phyloP scores from a whole-genome alignment of 2,329 filamentous ascomycete genomes.

The Lecanosticta acicola region DNA sequence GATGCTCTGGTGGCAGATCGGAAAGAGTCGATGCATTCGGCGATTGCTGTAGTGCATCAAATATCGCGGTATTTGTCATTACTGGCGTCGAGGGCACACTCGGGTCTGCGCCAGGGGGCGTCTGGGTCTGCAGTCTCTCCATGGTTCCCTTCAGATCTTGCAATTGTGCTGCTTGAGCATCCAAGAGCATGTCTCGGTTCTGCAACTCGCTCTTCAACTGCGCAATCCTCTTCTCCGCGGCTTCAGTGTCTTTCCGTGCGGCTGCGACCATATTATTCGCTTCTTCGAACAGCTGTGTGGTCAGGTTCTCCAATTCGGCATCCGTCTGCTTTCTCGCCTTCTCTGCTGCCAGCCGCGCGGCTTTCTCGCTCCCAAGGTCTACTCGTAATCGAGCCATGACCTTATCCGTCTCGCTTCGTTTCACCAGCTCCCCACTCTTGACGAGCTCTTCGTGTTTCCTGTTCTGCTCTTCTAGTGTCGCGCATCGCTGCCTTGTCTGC shows the following conservation, averaged over 20 bases:
- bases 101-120: conserved; percentile 57
- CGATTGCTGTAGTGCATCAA: conserved; percentile 55
- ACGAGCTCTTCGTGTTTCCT: conserved; percentile 66
- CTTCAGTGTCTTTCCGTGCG: conserved; percentile 78
- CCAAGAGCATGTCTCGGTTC: conserved; percentile 79
- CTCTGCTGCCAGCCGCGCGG: conserved; percentile 40
- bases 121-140: conserved; percentile 76
- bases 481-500: conserved; percentile 60
- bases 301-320: conserved; percentile 83
- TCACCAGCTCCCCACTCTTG: conserved; percentile 67
- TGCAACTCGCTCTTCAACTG: conserved; percentile 78
- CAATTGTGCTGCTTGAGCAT: conserved; percentile 88
- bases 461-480: conserved; percentile 62
- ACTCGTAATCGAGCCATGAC: conserved; percentile 37
- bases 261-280: conserved; percentile 96
- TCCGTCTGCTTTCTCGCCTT: conserved; percentile 82
- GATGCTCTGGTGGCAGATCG: conserved; percentile 56
- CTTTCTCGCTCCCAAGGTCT: conserved; percentile 40
- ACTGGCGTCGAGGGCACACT: conserved; percentile 77
- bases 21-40: conserved; percentile 45
- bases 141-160: conserved; percentile 86
- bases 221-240: conserved; percentile 71
- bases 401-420: conserved; percentile 64
- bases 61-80: conserved; percentile 51
- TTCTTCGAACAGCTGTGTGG: conserved; percentile 91